Percentiles rank a stretch among this genome's conserved stretches.
Conservation (phyloP, 805 yeast species). For the Saturnispora bothae region DNA sequence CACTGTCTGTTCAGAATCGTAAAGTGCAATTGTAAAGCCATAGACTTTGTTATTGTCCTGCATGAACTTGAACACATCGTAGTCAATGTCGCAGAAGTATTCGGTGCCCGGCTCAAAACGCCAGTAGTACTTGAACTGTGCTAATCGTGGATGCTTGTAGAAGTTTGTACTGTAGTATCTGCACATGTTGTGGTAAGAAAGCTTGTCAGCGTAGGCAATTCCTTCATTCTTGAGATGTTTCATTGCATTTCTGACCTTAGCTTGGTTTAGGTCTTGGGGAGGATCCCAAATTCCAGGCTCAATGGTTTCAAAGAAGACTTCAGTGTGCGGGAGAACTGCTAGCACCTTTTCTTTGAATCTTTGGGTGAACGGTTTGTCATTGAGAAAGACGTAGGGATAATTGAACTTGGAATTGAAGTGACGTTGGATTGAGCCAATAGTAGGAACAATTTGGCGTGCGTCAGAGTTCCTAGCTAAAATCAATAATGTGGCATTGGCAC, state of each 20-base stretch:
- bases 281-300: constrained; percentile 38
- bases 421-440: constrained; percentile 53
- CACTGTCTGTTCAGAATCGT: constrained; percentile 60
- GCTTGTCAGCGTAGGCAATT: constrained; percentile 49
- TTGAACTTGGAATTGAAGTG: constrained; percentile 59
- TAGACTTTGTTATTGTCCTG: constrained; percentile 55
- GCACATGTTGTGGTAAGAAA: constrained; percentile 77
- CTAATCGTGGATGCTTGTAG: constrained; percentile 51
- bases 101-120: constrained; percentile 67
- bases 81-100: constrained; percentile 58
- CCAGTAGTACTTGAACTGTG: constrained; percentile 65
- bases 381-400: constrained; percentile 74
- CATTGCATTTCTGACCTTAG: constrained; percentile 28
- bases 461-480: constrained; percentile 68
- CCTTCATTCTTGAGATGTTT: constrained; percentile 25
- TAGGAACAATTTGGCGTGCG: constrained; percentile 32
- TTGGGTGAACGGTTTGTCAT: constrained; percentile 56
- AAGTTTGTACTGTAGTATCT: constrained; percentile 62
- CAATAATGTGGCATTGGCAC: constrained; percentile 69
- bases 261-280: constrained; percentile 33
- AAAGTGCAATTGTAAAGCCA: constrained; percentile 61
- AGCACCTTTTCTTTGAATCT: constrained; percentile 39
- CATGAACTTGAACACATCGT: constrained; percentile 71
- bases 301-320: constrained; percentile 41
- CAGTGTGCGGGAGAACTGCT: constrained; percentile 30